Base-by-base conservation (phyloP, 2,329 filamentous ascomycete species). In the Escovopsis weberi region DNA sequence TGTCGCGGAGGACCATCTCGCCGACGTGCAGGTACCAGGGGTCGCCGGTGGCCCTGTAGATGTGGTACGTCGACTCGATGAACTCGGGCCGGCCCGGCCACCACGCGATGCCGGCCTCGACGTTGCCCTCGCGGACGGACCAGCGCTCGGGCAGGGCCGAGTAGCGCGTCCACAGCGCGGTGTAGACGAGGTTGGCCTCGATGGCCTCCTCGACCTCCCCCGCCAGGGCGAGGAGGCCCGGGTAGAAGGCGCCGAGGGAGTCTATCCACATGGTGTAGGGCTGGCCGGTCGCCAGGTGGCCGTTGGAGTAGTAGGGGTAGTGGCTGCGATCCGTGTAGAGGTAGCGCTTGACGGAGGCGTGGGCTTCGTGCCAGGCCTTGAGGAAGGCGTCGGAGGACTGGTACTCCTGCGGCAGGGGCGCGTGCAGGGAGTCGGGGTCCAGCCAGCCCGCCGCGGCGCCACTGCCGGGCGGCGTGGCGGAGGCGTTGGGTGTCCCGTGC, bases 1-100 rank as follows among this genome's bases (percentile, higher is more conserved):
- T 87, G 55, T 98, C 91, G 45, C 78, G 75, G 43, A 95, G 68
- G 0, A 87, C 81, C 91, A 98, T 98, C 60, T 98, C 91, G 26
- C 88, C 91, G 18, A 94, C 84, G 57, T 95, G 82, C 4, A 96
- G 69, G 61, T 95, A 96, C 88, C 89, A 98, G 0, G 88, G 88
- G 59, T 98, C 91, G 52, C 81, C 76, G 0, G 91, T 96, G 2
- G 89, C 88, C 40, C 84, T 81, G 59, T 93, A 96, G n/a, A 98
- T 68, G 56, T 96, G 85, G 63, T 94, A 98, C 0, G 85, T 94
- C 1, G 87, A 95, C 62, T 98, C 91, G 51, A 95, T 87, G 56
- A 96, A 96, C 59, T 98, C 91, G 5, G 91, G 91, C 23, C 91
- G 78, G 19, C 93, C 85, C 10, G 86, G 86, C 84, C 93, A 98